Evolutionary conservation across 2,329 filamentous ascomycete genomes (phyloP).

Genomic region (Nothopassalora personata): DNA sequence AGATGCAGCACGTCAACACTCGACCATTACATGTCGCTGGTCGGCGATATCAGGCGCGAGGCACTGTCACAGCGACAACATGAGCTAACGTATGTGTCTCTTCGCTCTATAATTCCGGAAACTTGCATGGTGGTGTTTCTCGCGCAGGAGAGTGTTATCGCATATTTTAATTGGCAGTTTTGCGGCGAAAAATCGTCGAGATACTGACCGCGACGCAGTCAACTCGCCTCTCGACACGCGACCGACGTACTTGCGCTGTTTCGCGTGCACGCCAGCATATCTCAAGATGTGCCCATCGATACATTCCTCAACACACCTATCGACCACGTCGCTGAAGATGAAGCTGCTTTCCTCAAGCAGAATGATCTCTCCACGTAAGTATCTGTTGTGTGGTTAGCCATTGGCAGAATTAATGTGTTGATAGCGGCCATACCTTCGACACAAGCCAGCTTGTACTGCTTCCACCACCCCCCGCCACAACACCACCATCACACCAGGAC

Average conservation of each 20-base stretch:
- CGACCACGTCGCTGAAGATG: conserved; percentile 5
- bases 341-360: conserved; percentile 7
- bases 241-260: conserved; percentile 2
- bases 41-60: conserved; percentile 43
- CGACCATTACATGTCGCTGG: conserved; percentile 45
- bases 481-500: conserved; percentile 25
- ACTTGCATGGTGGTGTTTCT: neutral
- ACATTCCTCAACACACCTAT: conserved; percentile 4
- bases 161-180: conserved; percentile 8
- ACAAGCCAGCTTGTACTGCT: conserved; percentile 39
- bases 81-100: conserved; percentile 7
- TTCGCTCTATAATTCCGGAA: neutral
- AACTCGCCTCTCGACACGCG: neutral
- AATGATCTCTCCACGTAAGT: conserved; percentile 10
- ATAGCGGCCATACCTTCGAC: conserved; percentile 54
- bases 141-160: neutral
- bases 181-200: neutral
- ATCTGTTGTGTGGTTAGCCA: neutral
- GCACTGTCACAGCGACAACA: neutral
- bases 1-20: conserved; percentile 42
- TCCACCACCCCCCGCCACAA: conserved; percentile 37
- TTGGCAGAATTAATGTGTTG: conserved; percentile 5
- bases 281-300: conserved; percentile 3
- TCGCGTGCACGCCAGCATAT: conserved; percentile 1
- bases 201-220: neutral